Evolutionary conservation across 2,329 filamentous ascomycete species (phyloP), one percentile per base, ranked within the genome.

Genomic region (Colletotrichum viniferum): DNA sequence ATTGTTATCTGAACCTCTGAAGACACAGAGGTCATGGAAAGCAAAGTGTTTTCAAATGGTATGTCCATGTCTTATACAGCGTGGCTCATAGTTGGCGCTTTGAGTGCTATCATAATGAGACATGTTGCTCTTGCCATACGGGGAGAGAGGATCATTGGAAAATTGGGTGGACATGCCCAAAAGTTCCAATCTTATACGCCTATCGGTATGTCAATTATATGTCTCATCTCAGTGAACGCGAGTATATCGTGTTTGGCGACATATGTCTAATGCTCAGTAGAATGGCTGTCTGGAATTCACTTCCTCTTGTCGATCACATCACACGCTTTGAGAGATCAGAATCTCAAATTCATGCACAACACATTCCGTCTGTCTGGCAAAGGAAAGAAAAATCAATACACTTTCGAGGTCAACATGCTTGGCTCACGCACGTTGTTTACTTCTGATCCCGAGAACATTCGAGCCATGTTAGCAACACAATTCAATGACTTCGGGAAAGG

Each of bases 401-500:
- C 71, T 3, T 68, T 56, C 5, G 71, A 73, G n/a, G 56, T 69
- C 16, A n/a, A 28, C 5, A 30, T 73, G 55, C 28, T 69, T 13
- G 71, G 64, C 10, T 14, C 28, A n/a, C 71, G 71, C 7, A 48
- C 34, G 5, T 79, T 91, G 66, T 80, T 87, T 61, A 91, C 89
- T 0, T 79, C 83, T 21, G 90, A 92, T 34, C 88, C 88, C 1
- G 87, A 88, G 68, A 92, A 92, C 67, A 78, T 83, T 60, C 77
- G 81, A 67, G 75, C 81, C 9, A 75, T 82, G 7, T 73, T 93
- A 12, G 88, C 90, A 0, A 87, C 87, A 14, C 86, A 90, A 64
- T 92, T 92, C 80, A 84, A 87, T 71, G 87, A 91, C 73, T 92
- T 88, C 69, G 86, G 85, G 30, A 85, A 90, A 68, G 86, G 88